Evolutionary conservation across 1,284 basidiomycete genomes (phyloP), one percentile per base, ranked within the genome.

Genomic region (Amylostereum areolatum): DNA sequence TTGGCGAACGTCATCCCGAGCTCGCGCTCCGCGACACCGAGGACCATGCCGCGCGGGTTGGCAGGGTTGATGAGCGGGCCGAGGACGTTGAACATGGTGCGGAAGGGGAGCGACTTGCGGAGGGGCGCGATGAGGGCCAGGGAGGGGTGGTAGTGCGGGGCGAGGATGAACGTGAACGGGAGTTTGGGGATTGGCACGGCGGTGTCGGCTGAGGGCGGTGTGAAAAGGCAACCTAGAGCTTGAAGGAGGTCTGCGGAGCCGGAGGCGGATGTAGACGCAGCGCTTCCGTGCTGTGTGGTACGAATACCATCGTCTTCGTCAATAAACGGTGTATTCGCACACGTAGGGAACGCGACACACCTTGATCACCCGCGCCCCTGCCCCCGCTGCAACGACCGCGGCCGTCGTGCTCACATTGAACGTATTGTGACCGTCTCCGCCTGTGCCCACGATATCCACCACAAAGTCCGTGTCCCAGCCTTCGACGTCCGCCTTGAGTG

Each of bases 361-460:
- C 77, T 98, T 98, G 67, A 94, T 85, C 1, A 98, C 92, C 46
- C 92, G 77, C 1, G 92, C 89, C 11, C 96, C 96, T 1, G 94
- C 91, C 11, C 96, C 96, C 18, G 93, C 93, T 27, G 95, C 95
- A 18, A 99, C 92, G 52, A 99, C 82, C 3, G 84, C 94, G 2
- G 96, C 96, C 0, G 93, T 90, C 0, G 96, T 98, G 61, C 92
- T 96, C 41, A 98, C 95, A 65, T 99, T 98, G 77, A 96, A 99
- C 0, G 96, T 89, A 62, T 98, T 92, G 69, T 96, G 85, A 0
- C 95, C 95, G 68, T 98, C 96, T 9, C 96, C 96, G n/a, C 96
- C 96, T 0, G 86, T 89, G 11, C 89, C 79, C 47, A 85, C 86
- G 53, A 86, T 85, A 59, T 87, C 85, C 28, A 89, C 85, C 27